Evolutionary conservation across 2,329 filamentous ascomycete genomes (phyloP).

Genomic region (Thelonectria blattea): DNA sequence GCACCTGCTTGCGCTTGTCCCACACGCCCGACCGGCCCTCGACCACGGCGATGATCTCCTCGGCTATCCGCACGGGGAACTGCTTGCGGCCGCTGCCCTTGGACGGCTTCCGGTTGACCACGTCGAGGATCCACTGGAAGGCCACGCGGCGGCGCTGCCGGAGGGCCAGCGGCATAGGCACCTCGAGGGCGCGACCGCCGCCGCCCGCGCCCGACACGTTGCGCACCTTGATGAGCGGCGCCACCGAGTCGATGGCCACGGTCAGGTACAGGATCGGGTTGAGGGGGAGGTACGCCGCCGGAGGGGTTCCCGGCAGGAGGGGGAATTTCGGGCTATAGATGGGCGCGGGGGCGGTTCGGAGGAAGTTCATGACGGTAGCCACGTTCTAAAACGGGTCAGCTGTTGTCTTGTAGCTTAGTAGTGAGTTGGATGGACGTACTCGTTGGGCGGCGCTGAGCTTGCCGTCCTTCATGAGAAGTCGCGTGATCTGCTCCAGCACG

Average conservation of each 20-base stretch:
- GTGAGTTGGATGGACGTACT: slow-evolving; percentile 61
- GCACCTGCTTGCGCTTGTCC: slow-evolving; percentile 78
- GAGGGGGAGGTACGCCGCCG: slow-evolving; percentile 79
- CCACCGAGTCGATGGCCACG: slow-evolving; percentile 89
- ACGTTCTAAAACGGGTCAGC: slow-evolving; percentile 68
- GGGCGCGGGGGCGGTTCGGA: slow-evolving; percentile 84
- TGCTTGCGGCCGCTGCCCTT: slow-evolving; percentile 72
- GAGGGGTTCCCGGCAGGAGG: slow-evolving; percentile 77
- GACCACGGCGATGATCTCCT: slow-evolving; percentile 85
- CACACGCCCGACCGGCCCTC: slow-evolving; percentile 85
- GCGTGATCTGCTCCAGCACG: slow-evolving; percentile 84
- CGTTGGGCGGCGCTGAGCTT: slow-evolving; percentile 90
- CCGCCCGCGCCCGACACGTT: slow-evolving; percentile 79
- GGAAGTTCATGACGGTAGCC: slow-evolving; percentile 78
- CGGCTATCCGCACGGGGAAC: slow-evolving; percentile 79
- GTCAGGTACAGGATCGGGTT: slow-evolving; percentile 90
- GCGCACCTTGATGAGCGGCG: slow-evolving; percentile 83
- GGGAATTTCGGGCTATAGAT: slow-evolving; percentile 73
- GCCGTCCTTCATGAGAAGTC: slow-evolving; percentile 88
- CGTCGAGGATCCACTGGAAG: slow-evolving; percentile 87
- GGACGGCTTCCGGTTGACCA: slow-evolving; percentile 79
- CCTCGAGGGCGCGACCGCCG: slow-evolving; percentile 82
- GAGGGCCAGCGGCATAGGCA: slow-evolving; percentile 77
- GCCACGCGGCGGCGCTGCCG: slow-evolving; percentile 80
- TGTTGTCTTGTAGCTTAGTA: background rate